Percentiles rank a stretch among this genome's conserved stretches.
Conservation (phyloP, 228 moss, liverwort and hornwort species). For the Sphagnum magellanicum region DNA sequence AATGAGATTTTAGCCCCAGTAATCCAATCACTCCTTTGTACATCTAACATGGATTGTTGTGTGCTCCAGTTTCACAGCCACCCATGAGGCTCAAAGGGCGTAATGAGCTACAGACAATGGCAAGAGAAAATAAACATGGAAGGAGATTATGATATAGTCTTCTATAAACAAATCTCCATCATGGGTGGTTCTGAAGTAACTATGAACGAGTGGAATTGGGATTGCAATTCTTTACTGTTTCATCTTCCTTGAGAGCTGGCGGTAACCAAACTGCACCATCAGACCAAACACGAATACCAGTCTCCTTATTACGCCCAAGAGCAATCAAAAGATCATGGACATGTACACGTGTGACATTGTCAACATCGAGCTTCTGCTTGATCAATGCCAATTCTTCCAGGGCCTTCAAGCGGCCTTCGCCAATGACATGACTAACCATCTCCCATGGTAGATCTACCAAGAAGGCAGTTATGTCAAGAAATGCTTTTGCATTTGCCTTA, state of each 20-base stretch:
- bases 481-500: constrained; percentile 20
- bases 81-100: too few relatives aligned
- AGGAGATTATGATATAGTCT: too few relatives aligned
- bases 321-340: constrained; percentile 70
- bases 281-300: constrained; percentile 36
- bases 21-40: too few relatives aligned
- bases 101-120: too few relatives aligned
- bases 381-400: constrained; percentile 70
- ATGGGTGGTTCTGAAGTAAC: too few relatives aligned
- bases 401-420: constrained; percentile 34
- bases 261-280: constrained; percentile 29
- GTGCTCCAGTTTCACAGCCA: too few relatives aligned
- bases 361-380: constrained; percentile 32
- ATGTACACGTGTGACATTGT: constrained; percentile 40
- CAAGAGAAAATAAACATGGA: too few relatives aligned
- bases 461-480: constrained; percentile 54
- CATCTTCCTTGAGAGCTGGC: constrained; percentile 19
- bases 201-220: neutral
- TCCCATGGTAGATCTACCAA: constrained; percentile 58
- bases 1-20: too few relatives aligned
- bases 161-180: too few relatives aligned
- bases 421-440: constrained; percentile 44
- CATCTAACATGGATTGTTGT: too few relatives aligned
- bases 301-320: constrained; percentile 45
- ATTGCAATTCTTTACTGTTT: constrained; percentile 16